Percentiles rank a stretch among this genome's conserved stretches.
phyloP scores from a whole-genome alignment of 768 basidiomycete genomes.

The button mushroom (Agaricus bisporus) region DNA sequence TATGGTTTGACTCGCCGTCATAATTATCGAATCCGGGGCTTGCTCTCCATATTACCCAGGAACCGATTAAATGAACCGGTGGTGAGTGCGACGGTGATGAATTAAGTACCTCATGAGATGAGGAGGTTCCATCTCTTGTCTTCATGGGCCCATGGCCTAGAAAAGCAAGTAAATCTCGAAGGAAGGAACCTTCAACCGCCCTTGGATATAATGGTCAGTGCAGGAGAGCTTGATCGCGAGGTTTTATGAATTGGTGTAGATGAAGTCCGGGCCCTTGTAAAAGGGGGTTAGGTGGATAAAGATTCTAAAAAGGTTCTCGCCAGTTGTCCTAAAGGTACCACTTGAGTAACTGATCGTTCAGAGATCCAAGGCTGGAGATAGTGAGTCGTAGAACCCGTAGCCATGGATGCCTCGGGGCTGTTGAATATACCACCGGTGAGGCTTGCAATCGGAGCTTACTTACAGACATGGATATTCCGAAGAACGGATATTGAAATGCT shows the following conservation, averaged over 20 bases:
- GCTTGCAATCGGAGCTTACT: conserved; percentile 1
- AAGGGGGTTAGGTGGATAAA: not conserved
- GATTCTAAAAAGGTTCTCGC: conserved; percentile 1
- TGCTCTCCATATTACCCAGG: not conserved
- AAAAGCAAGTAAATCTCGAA: not conserved
- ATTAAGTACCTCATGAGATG: not conserved
- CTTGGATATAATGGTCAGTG: conserved; percentile 5
- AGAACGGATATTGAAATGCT: not conserved
- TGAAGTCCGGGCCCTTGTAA: conserved; percentile 5
- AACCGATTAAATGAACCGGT: not conserved
- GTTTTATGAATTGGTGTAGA: conserved; percentile 6
- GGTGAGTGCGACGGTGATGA: not conserved
- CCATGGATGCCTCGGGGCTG: conserved; percentile 11
- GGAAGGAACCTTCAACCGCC: not conserved
- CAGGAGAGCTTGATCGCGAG: conserved; percentile 10
- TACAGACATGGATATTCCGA: not conserved
- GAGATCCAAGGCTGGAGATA: conserved; percentile 7
- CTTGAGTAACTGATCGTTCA: not conserved
- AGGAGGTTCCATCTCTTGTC: not conserved
- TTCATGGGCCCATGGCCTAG: not conserved
- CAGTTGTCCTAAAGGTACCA: not conserved
- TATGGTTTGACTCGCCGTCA: not conserved
- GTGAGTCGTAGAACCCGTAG: conserved; percentile 2
- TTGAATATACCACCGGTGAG: not conserved
- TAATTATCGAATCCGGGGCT: not conserved